Evolutionary conservation across 2,329 filamentous ascomycete genomes (phyloP).

Genomic region (Tympanopsis confertula): DNA sequence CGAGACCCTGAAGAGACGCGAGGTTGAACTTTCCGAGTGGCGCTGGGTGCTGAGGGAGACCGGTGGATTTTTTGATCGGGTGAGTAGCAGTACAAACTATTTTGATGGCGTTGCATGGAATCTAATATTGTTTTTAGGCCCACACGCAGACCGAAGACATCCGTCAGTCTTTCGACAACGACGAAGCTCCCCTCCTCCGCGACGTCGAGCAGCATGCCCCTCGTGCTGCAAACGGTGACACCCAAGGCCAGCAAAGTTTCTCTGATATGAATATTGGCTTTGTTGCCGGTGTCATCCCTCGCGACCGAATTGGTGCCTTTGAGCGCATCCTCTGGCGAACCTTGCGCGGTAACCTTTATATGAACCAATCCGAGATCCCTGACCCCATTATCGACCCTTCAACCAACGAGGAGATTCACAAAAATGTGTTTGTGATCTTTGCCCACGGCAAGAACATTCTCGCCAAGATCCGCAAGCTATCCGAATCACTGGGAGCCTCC

Average conservation of each 20-base stretch:
- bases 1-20: conserved; percentile 93
- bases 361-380: conserved; percentile 98
- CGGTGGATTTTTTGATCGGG: conserved; percentile 90
- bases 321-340: conserved; percentile 97
- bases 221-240: conserved; percentile 27
- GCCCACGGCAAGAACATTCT: conserved; percentile 97
- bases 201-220: conserved; percentile 71
- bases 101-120: too few species aligned
- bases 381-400: conserved; percentile 84
- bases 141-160: conserved; percentile 97
- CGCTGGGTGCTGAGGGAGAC: conserved; percentile 94
- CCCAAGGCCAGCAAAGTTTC: conserved; percentile 73
- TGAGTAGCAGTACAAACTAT: too few species aligned
- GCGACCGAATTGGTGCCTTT: conserved; percentile 86
- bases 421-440: conserved; percentile 99
- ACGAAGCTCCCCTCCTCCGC: conserved; percentile 84
- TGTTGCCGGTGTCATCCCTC: conserved; percentile 86
- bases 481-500: conserved; percentile 89
- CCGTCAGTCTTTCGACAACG: conserved; percentile 75
- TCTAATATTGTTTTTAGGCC: too few species aligned
- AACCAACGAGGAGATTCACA: conserved; percentile 83
- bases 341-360: conserved; percentile 93
- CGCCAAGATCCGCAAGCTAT: conserved; percentile 97
- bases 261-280: conserved; percentile 98
- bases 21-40: conserved; percentile 96